A percentile compares a stretch with the other conserved stretches of the same genome.
These are phyloP conservation scores for Cercospora sp. DNA, from an alignment of 2,329 filamentous ascomycete species.

Conservation along the genomic window DNA sequence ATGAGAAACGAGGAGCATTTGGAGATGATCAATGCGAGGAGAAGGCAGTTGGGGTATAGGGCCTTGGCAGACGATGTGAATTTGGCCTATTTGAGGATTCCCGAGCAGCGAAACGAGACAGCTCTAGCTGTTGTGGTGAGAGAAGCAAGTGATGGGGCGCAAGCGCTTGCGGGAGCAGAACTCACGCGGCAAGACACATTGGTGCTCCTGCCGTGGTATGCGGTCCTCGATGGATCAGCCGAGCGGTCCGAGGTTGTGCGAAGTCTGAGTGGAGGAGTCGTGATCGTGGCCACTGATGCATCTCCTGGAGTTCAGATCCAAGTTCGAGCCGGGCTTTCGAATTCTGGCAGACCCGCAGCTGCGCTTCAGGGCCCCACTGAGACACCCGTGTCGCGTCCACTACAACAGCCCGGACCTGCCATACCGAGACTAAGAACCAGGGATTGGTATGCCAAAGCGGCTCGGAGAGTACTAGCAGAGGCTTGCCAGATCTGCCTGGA, in stretches of 20 bases:
- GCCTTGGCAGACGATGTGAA: not conserved
- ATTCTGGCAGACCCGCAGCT: not conserved
- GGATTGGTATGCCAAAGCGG: conserved; percentile 8
- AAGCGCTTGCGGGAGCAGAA: not conserved
- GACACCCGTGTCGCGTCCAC: not conserved
- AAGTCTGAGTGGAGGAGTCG: not conserved
- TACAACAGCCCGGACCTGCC: not conserved
- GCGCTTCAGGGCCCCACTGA: no score
- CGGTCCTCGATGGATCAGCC: not conserved
- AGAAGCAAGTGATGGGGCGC: not conserved
- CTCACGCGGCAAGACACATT: not conserved
- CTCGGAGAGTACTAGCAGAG: not conserved
- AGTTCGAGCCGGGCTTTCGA: not conserved
- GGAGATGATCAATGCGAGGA: not conserved
- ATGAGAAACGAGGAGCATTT: not conserved
- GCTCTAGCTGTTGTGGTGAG: not conserved
- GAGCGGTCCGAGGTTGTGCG: not conserved
- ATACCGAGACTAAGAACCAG: not conserved
- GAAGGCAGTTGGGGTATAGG: not conserved
- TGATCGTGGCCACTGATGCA: not conserved
- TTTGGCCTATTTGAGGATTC: not conserved
- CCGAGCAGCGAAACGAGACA: not conserved
- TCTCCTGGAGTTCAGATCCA: not conserved
- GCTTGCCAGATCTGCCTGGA: conserved; percentile 10
- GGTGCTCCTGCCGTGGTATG: not conserved